phyloP scores from a whole-genome alignment of 2,329 filamentous ascomycete genomes.

The Alternaria gansuensis region DNA sequence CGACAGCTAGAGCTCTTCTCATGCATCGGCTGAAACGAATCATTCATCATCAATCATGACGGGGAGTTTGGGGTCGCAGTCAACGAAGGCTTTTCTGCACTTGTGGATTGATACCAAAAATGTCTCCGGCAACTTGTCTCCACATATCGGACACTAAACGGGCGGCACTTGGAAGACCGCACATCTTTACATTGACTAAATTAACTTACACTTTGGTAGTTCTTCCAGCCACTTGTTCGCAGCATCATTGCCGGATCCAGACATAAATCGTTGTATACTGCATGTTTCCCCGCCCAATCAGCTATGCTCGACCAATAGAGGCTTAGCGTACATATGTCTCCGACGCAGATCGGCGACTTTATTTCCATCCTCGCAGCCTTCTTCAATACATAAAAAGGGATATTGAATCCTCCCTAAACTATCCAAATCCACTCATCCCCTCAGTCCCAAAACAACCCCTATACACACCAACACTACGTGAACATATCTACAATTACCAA shows the following conservation, averaged over 20 bases:
- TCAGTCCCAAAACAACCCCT: neutral
- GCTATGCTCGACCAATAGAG: slow-evolving; percentile 28
- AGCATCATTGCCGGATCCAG: neutral
- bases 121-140: slow-evolving; percentile 2
- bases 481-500: neutral
- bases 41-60: neutral
- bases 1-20: neutral
- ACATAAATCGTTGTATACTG: neutral
- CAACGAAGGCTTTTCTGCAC: neutral
- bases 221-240: neutral
- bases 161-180: neutral
- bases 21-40: neutral
- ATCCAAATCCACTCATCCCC: neutral
- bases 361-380: neutral
- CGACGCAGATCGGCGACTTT: slow-evolving; percentile 31
- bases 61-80: neutral
- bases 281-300: neutral
- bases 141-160: neutral
- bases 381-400: neutral
- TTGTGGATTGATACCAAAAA: neutral
- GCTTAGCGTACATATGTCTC: slow-evolving; percentile 24
- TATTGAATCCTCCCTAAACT: neutral
- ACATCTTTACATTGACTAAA: neutral
- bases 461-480: neutral
- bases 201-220: slow-evolving; percentile 1